Evolutionary conservation across 2,329 filamentous ascomycete genomes (phyloP), one percentile per base, ranked within the genome.

Genomic region (Chaetomiaceae sp.): DNA sequence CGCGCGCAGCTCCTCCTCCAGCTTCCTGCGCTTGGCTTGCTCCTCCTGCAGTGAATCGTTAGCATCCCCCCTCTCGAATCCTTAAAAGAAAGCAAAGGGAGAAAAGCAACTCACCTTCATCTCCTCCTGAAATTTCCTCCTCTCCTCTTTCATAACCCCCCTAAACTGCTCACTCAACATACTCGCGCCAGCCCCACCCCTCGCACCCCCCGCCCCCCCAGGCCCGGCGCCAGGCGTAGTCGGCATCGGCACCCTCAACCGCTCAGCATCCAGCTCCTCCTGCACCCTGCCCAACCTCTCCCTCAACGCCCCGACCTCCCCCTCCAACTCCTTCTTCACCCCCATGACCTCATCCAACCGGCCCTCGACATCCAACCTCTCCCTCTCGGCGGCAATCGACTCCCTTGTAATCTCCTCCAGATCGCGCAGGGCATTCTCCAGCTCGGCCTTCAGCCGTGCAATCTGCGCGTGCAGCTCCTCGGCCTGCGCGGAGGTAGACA

Each of bases 161-260:
- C 74, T 62, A 64, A 78, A 78, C 62, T 77, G 74, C 63, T 78
- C 74, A 58, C 74, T 78, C 52, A 78, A 65, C 68, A 76, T 68
- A 8, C 67, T 67, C 11, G 74, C 74, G 2, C 74, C 74, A 0
- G 66, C 65, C 6, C 71, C 65, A 2, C n/a, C 44, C 32, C 44
- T 37, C 3, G 61, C 53, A 43, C 63, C 62, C 6, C 58, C 61
- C 3, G 62, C 58, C 14, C 62, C 63, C 14, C 60, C 64, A 9
- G 30, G 43, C 3, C 47, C 63, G 18, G 39, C 27, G 8, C 46
- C 22, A 24, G 22, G 22, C 22, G 22, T 6, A 24, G 9, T 9
- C 22, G 22, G 22, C 22, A 24, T 50, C 14, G 63, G 52, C 14
- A 56, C 69, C 64, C 68, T 73, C 51, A 77, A 65, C 45, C 67